Evolutionary conservation across 2,329 filamentous ascomycete species (phyloP), one percentile per base, ranked within the genome.

Genomic region (Pseudopyricularia cyperi): DNA sequence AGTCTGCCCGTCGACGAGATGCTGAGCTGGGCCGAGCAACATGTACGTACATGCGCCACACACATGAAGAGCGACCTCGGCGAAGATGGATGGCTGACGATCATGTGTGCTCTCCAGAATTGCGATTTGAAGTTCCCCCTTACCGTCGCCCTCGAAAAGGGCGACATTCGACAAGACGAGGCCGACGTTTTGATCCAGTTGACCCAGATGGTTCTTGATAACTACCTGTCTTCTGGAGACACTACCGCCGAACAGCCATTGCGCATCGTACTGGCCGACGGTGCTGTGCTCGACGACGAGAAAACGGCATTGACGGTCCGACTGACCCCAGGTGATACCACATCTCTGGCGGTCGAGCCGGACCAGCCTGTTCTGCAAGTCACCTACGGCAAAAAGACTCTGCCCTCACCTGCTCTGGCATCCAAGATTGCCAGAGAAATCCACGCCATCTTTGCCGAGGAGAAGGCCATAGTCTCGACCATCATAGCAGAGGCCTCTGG

Each of bases 41-140:
- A 86, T 76, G 90, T 94, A 66, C 55, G 70, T 56, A 12, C 4
- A 11, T 11, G n/a, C 17, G 24, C 14, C 5, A 19, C 3, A 17
- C 17, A 7, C 22, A 24, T 44, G 39, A 19, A 42, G 37, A 12
- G 17, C 14, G 12, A 12, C 7, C 39, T 44, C 24, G 9, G 19
- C 6, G 5, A 44, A 9, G 22, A 26, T 14, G 24, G 19, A 12
- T 44, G 7, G 30, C 33, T 50, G 17, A 34, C 7, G 24, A n/a
- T n/a, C 8, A n/a, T 1, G 3, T 44, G 42, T n/a, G 7, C 51
- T 57, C 44, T 60, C 46, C 57, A 96, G 89, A 82, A 85, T 53
- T 97, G 91, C 67, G 83, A 83, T 59, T 87, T 89, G 30, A 86
- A 90, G 17, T 95, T 96, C 58, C 90, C 93, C 7, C 75, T 97